Evolutionary conservation across 2,329 filamentous ascomycete genomes (phyloP).

Genomic region (Xylaria digitata): DNA sequence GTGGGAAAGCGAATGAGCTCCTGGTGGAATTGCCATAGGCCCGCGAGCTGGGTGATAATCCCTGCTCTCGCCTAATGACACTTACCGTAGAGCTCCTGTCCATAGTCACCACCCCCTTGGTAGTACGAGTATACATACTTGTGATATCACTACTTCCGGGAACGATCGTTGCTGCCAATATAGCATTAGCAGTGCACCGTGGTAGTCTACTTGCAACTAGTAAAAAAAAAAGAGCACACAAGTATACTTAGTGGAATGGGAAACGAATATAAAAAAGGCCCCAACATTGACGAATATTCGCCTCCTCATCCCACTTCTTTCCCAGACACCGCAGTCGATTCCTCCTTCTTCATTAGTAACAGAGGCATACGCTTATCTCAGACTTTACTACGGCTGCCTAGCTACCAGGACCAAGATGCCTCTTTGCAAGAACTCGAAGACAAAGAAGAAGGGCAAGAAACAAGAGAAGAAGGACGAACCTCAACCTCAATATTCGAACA

Average conservation of each 20-base stretch:
- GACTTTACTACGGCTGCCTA: no score
- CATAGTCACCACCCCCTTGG: background rate
- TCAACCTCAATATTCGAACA: background rate
- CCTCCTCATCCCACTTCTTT: no score
- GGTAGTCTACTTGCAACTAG: background rate
- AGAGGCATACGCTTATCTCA: no score
- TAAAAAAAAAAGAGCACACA: no score
- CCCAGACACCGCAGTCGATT: no score
- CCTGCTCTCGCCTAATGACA: background rate
- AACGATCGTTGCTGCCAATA: background rate
- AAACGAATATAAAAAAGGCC: no score
- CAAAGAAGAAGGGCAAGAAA: background rate
- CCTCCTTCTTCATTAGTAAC: no score
- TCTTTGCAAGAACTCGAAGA: background rate
- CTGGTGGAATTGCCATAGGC: background rate
- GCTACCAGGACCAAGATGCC: background rate
- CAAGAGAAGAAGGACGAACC: background rate
- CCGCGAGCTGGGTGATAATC: background rate
- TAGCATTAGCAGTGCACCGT: background rate
- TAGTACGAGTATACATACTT: no score
- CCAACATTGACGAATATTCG: no score
- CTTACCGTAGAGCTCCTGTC: no score
- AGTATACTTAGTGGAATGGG: background rate
- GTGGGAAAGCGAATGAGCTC: background rate
- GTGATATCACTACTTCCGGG: no score